A percentile compares a stretch with the other conserved stretches of the same genome.
Evolutionary conservation across 495 filamentous ascomycete genomes (phyloP).

Genomic region (Tuber melanosporum): DNA sequence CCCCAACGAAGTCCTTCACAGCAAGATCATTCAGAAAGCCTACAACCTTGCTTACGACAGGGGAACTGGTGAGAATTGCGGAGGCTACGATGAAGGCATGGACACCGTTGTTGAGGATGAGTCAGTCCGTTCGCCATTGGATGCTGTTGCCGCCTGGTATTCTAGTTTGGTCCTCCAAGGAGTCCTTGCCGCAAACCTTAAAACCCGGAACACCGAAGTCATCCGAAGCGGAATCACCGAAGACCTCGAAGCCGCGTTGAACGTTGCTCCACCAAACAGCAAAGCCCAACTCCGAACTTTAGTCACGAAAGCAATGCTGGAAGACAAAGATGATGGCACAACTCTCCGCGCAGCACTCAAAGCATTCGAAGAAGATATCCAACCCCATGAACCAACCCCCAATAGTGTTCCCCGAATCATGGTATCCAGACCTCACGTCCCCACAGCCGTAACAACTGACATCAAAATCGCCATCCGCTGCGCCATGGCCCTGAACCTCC

Average conservation of each 20-base stretch:
- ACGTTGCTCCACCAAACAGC: slow-evolving; percentile 72
- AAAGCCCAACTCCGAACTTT: slow-evolving; percentile 70
- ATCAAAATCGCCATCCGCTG: slow-evolving; percentile 67
- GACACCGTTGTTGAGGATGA: slow-evolving; percentile 80
- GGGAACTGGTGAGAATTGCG: slow-evolving; percentile 59
- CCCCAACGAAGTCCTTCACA: slow-evolving; percentile 70
- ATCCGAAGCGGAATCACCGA: slow-evolving; percentile 46
- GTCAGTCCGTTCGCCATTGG: slow-evolving; percentile 78
- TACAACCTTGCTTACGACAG: slow-evolving; percentile 89
- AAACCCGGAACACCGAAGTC: slow-evolving; percentile 43
- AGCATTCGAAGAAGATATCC: slow-evolving; percentile 46
- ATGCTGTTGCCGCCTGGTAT: slow-evolving; percentile 87
- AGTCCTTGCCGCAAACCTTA: slow-evolving; percentile 58
- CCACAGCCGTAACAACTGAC: slow-evolving; percentile 53
- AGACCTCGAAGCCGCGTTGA: slow-evolving; percentile 61
- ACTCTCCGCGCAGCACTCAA: slow-evolving; percentile 54
- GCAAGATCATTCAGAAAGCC: slow-evolving; percentile 71
- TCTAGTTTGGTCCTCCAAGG: slow-evolving; percentile 69
- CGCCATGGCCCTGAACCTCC: slow-evolving; percentile 70
- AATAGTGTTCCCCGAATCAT: slow-evolving; percentile 43
- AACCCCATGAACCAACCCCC: slow-evolving; percentile 18
- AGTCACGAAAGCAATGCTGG: slow-evolving; percentile 60
- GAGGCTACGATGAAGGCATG: slow-evolving; percentile 61
- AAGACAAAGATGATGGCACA: slow-evolving; percentile 49
- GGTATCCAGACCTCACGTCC: slow-evolving; percentile 43